Base-by-base conservation (phyloP, 2,329 filamentous ascomycete species). In the Plenodomus tracheiphilus region DNA sequence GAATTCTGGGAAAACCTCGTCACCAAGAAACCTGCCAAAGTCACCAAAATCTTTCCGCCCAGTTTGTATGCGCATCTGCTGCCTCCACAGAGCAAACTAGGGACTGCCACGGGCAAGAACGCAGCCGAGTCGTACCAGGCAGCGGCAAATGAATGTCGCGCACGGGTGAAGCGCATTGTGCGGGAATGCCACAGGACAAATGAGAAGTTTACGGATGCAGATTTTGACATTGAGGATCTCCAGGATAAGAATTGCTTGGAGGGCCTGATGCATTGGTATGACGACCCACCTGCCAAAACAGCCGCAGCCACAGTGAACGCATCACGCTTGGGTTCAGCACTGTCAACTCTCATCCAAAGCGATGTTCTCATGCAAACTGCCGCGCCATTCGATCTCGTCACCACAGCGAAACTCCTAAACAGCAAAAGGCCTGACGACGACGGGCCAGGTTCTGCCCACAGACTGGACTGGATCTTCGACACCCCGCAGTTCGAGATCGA, bases 211-310 rank as follows among this genome's bases (percentile, higher is more conserved):
- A 83, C 86, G 4, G 90, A 94, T 65, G 82, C 85, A 16, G 85
- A 93, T 65, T 95, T 95, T 63, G 88, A 95, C 64, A 83, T 95
- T 43, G 89, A 92, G 65, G 87, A 90, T 64, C 73, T 89, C 41
- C 84, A 85, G 67, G 46, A 46, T 15, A 58, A 53, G 34, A 71
- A 70, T 41, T 70, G 68, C 44, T 51, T 69, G 2, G 49, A 65
- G 17, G 66, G 68, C 4, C 51, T 64, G 45, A 65, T 60, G 49
- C 55, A 61, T 38, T 75, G 81, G 66, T 83, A 76, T 60, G 51
- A 66, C 34, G 35, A 64, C 10, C 65, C 67, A 56, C 4, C 87
- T 85, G 20, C 86, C 83, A 62, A 82, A 4, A n/a, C 47, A 10
- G 18, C 43, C n/a, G n/a, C n/a, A 10, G 25, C 55, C 15, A 32